Percentiles rank a stretch among this genome's conserved stretches.
These are phyloP conservation scores for Boletus subcaerulescens DNA, from an alignment of 768 basidiomycete genomes.

Conservation along the genomic window DNA sequence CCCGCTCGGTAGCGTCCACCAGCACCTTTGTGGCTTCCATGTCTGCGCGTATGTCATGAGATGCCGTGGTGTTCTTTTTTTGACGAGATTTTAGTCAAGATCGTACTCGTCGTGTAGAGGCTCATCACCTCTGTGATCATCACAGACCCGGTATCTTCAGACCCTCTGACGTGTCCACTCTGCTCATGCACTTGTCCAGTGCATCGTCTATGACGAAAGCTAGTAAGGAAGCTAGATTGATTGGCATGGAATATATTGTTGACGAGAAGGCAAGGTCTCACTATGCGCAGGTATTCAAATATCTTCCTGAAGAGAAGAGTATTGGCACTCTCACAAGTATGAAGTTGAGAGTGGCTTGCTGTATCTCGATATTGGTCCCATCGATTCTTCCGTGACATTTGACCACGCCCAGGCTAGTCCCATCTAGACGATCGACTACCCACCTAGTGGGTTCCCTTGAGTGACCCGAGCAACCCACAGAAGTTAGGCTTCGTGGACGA, in stretches of 20 bases:
- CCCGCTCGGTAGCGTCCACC: slow-evolving; percentile 33
- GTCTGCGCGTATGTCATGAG: no score
- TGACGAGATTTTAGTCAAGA: slow-evolving; percentile 24
- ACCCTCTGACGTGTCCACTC: not conserved
- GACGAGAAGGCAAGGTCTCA: slow-evolving; percentile 31
- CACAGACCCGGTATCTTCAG: no score
- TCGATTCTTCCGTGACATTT: not conserved
- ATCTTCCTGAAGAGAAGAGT: slow-evolving; percentile 42
- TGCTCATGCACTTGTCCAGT: slow-evolving; percentile 37
- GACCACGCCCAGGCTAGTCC: not conserved
- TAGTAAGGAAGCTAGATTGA: slow-evolving; percentile 44
- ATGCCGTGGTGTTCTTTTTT: not conserved
- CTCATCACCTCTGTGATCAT: slow-evolving; percentile 46
- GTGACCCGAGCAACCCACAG: not conserved
- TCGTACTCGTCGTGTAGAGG: slow-evolving; percentile 36
- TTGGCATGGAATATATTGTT: slow-evolving; percentile 54
- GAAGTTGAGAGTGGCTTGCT: slow-evolving; percentile 39
- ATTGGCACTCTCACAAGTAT: slow-evolving; percentile 54
- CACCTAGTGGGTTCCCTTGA: slow-evolving; percentile 20
- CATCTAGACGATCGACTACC: slow-evolving; percentile 20
- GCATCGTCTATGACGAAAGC: slow-evolving; percentile 43
- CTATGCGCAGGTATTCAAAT: slow-evolving; percentile 32
- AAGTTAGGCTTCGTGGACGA: slow-evolving; percentile 31
- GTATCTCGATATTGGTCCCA: slow-evolving; percentile 26
- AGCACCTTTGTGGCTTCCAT: slow-evolving; percentile 38